Conservation (phyloP, 495 filamentous ascomycete species). For the Xylaria curta region DNA sequence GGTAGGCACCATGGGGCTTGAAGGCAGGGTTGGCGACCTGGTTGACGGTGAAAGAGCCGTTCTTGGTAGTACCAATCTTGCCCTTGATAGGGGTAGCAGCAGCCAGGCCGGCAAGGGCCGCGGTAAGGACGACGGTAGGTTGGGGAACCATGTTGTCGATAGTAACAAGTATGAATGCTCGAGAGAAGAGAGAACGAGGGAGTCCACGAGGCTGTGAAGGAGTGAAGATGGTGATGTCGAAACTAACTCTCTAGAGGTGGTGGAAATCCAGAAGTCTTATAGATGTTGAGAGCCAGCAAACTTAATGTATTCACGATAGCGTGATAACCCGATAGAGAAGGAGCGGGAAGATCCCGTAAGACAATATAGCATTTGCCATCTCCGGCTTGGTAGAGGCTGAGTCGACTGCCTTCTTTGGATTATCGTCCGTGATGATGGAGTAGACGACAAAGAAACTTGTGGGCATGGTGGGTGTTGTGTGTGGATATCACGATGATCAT, state of each 20-base stretch:
- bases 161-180: constrained; percentile 24
- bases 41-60: constrained; percentile 38
- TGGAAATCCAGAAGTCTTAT: constrained; percentile 23
- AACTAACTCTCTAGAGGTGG: constrained; percentile 22
- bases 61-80: constrained; percentile 35
- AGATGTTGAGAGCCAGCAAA: constrained; percentile 9
- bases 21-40: constrained; percentile 45
- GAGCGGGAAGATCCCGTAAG: constrained; percentile 15
- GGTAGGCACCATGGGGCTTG: constrained; percentile 58
- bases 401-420: constrained; percentile 20
- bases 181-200: constrained; percentile 9
- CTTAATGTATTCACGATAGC: neutral
- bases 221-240: constrained; percentile 10
- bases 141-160: constrained; percentile 20
- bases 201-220: constrained; percentile 11
- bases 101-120: constrained; percentile 35
- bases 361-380: constrained; percentile 3
- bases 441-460: neutral
- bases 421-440: constrained; percentile 11
- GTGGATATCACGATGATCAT: constrained; percentile 21
- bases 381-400: constrained; percentile 15
- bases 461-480: constrained; percentile 15
- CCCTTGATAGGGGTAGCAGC: constrained; percentile 32
- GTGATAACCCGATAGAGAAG: constrained; percentile 11
- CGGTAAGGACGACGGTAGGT: constrained; percentile 31